Base-by-base conservation (phyloP, 495 filamentous ascomycete genomes). In the Penicillium coffeae region DNA sequence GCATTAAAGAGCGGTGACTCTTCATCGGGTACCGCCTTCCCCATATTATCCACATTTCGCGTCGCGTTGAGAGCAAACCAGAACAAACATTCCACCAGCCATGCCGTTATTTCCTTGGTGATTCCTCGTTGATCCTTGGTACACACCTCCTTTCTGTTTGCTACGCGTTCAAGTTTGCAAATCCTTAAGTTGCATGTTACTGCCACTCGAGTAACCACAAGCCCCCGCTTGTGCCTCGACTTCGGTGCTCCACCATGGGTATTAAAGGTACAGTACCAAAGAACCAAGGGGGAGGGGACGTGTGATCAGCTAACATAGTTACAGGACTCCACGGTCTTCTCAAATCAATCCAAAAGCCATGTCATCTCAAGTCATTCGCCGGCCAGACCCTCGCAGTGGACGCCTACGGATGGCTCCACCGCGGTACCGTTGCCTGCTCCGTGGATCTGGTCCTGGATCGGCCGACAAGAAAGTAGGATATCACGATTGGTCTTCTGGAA, bases 331-430 rank as follows among this genome's bases (percentile, higher is more conserved):
- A 97, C 30, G 88, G 89, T 39, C 76, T 96, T 37, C 85, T 99
- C 37, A 96, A 96, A 64, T 96, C 92, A 36, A 96, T 99, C 39
- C 93, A 97, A 39, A 89, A 88, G 58, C 87, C 85, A 56, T 85
- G 81, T 45, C 84, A 90, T 48, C 71, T 99, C 43, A 94, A 87
- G 63, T 88, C 90, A 58, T 97, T 88, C 64, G 77, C 79, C 10
- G 92, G 91, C 22, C 86, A 92, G 65, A 95, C 88, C 2, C 79
- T 99, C 35, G 94, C 87, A 2, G 82, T 99, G 13, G 94, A 99
- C 66, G 91, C 87, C 48, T 99, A 99, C 75, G 93, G 90, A 62
- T 99, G 94, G 94, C 83, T 99, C 27, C 94, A 99, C 64, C 87
- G 94, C 52, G 94, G 92, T 22, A 88, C 90, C 19, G 82, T 94